Base-by-base conservation (phyloP, 495 filamentous ascomycete species). In the Melanomma pulvis-pyrius region DNA sequence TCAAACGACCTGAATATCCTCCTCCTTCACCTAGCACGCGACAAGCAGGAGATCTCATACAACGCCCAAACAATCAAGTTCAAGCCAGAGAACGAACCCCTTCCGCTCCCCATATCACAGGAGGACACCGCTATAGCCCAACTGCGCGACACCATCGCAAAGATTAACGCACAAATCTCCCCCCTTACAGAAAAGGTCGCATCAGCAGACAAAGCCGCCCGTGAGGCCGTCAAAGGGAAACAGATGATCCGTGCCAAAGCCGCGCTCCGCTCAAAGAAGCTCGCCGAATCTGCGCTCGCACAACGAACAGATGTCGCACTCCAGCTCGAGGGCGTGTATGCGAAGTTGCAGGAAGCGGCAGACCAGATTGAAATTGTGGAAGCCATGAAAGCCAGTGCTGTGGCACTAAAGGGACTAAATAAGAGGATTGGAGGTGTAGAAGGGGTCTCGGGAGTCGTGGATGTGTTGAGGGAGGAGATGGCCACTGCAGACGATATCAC, bases 311-410 rank as follows among this genome's bases (percentile, higher is more conserved):
- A 86, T 11, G 89, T 88, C 0, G 81, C 94, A 0, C 77, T 76
- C n/a, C 92, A 96, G 75, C 80, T 97, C 0, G 92, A 97, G 75
- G 87, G 90, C 49, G 87, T 96, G 0, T 89, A 89, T 57, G 74
- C 79, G 9, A 89, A 87, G 71, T 92, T 98, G 58, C 87, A 96
- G 75, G 88, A 92, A 75, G 96, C 94, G 1, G 82, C 85, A 1
- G 90, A 90, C 71, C 91, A 96, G 54, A 84, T 96, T 19, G 87
- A 90, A 59, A 81, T 96, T 19, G 83, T 97, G 1, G 80, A 80
- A 56, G 87, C 91, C 11, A 93, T 98, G 89, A 86, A 92, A 71
- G 84, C 86, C 21, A 89, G 89, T 70, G 83, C 87, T 11, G 82
- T 79, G 15, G 90, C 90, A 6, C 80, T 98, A 26, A 82, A 82